A percentile compares a stretch with the other conserved stretches of the same genome.
Conservation (phyloP, 2,329 filamentous ascomycete species). For the Pyricularia sp. region DNA sequence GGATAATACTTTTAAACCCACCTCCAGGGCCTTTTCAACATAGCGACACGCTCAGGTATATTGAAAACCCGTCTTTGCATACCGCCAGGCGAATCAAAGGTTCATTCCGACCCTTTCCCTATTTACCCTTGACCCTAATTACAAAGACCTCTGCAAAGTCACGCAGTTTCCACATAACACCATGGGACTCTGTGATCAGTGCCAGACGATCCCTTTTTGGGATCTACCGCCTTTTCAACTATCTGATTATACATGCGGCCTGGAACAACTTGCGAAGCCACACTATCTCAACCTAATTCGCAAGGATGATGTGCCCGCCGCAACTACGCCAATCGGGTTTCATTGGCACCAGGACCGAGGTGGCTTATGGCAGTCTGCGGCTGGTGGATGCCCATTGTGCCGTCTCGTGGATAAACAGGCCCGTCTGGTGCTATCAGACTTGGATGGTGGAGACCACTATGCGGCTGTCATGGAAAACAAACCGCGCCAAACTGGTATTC, state of each 20-base stretch:
- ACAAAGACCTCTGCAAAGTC: neutral
- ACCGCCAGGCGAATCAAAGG: neutral
- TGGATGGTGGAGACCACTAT: neutral
- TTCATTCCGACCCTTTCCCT: neutral
- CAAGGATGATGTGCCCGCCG: neutral
- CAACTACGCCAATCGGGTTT: neutral
- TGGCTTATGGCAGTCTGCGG: conserved; percentile 2
- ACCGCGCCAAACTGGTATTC: neutral
- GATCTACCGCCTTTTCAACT: neutral
- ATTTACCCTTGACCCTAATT: neutral
- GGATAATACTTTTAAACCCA: too few species aligned
- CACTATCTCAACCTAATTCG: neutral
- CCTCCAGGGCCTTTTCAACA: neutral
- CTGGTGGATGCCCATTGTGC: conserved; percentile 5
- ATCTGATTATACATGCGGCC: neutral
- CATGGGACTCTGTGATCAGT: conserved; percentile 1
- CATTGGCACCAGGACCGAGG: conserved; percentile 3
- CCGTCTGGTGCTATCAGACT: neutral
- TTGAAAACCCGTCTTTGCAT: neutral
- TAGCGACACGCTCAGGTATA: neutral
- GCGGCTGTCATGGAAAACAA: neutral
- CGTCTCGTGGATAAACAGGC: conserved; percentile 1
- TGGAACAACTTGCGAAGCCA: neutral
- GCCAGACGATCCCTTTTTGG: neutral
- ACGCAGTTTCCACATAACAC: neutral